Evolutionary conservation across 2,329 filamentous ascomycete genomes (phyloP).

Genomic region (Sporothrix humicola): DNA sequence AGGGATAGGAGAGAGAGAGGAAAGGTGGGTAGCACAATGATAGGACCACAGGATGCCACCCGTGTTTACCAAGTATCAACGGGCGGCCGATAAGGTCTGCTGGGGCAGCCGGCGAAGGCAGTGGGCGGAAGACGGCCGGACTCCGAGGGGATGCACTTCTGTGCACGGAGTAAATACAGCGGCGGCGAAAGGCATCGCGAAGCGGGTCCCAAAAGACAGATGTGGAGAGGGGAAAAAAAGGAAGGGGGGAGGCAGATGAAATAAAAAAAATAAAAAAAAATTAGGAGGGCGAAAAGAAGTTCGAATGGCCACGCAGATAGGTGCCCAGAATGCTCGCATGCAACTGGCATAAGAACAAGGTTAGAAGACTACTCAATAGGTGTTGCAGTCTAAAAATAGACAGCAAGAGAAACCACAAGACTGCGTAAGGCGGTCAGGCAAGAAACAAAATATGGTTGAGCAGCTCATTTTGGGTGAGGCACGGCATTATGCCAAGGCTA

Average conservation of each 20-base stretch:
- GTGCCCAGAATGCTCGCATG: no score
- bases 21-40: neutral
- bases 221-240: neutral
- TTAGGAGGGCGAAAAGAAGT: no score
- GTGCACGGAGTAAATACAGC: neutral
- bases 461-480: neutral
- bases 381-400: conserved; percentile 29
- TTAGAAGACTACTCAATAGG: neutral
- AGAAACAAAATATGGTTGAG: neutral
- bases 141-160: neutral
- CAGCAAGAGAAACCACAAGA: neutral
- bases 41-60: neutral
- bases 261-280: no score
- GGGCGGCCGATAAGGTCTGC: neutral
- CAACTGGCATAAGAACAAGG: no score
- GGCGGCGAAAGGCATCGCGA: neutral
- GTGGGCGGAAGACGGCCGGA: neutral
- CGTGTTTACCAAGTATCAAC: neutral
- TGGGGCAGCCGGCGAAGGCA: neutral
- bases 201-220: no score
- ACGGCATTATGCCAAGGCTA: neutral
- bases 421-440: neutral
- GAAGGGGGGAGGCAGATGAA: no score
- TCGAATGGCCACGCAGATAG: no score
- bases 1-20: neutral